Conservation (phyloP, 1,284 basidiomycete species). For the Bondarzewia mesenterica region DNA sequence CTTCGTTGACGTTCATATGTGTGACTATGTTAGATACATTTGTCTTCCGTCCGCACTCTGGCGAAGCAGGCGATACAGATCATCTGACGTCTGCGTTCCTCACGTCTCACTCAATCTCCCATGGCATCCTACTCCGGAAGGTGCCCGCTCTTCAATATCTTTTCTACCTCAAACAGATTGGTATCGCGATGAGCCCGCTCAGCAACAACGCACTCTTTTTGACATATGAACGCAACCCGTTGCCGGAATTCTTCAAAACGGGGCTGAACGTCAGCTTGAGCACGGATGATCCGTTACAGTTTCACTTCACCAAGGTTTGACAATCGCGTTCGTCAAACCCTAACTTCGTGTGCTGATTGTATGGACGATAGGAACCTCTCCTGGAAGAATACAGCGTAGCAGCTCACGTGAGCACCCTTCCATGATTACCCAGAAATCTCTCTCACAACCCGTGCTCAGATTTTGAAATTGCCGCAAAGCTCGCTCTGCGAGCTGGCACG, state of each 20-base stretch:
- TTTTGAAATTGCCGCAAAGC: conserved; percentile 85
- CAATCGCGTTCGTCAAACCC: background rate
- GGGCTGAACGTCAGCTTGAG: conserved; percentile 96
- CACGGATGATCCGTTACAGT: conserved; percentile 92
- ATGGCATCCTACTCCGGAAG: conserved; percentile 95
- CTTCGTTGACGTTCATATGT: background rate
- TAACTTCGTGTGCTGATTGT: conserved; percentile 4
- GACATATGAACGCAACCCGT: conserved; percentile 94
- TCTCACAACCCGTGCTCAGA: conserved; percentile 37
- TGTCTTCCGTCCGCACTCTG: conserved; percentile 93
- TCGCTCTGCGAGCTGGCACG: conserved; percentile 87
- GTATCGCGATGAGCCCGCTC: conserved; percentile 95
- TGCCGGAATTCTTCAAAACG: conserved; percentile 95
- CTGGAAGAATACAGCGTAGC: conserved; percentile 98
- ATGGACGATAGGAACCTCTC: conserved; percentile 80
- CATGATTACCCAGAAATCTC: background rate
- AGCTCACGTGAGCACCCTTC: conserved; percentile 62
- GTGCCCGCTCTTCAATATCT: conserved; percentile 92
- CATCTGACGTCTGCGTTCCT: conserved; percentile 95
- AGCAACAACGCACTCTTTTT: conserved; percentile 98
- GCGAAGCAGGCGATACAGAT: conserved; percentile 98
- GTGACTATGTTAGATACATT: conserved; percentile 86
- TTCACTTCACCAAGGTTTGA: conserved; percentile 90
- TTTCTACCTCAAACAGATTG: conserved; percentile 96
- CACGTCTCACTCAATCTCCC: conserved; percentile 96